Base-by-base conservation (phyloP, 2,329 filamentous ascomycete species). In the Aspergillus fijiensis region DNA sequence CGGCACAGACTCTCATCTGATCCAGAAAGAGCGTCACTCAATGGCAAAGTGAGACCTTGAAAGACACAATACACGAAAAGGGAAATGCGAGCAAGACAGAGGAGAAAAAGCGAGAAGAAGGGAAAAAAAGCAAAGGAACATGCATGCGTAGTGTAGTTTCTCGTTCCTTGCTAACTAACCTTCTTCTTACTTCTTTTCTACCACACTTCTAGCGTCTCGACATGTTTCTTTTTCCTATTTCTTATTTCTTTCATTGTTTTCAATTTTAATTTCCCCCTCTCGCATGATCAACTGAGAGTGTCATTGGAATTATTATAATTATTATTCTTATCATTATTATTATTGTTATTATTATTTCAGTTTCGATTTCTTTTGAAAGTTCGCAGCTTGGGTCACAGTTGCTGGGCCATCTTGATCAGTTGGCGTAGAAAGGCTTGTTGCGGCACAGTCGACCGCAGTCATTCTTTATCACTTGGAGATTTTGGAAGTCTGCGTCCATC, bases 371-470 rank as follows among this genome's bases (percentile, higher is more conserved):
- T 60, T 61, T 50, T 51, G 47, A 7, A 50, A 49, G 52, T 60
- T 49, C 21, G 23, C 27, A 29, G 52, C 57, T 57, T 61, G 51
- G 55, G 51, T 60, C 57, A 39, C 50, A 51, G 49, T 50, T 56
- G 49, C 55, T 56, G 50, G 58, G 54, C 47, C 49, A 51, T 62
- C 35, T 53, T 59, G 55, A 55, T 58, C 60, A 58, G 52, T 62
- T 57, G 56, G 47, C 61, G 61, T 67, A 59, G 57, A 62, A 49
- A 51, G 59, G 60, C 65, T 61, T 66, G 63, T 63, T 67, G 62
- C 60, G 60, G 60, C 63, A 69, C 65, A 61, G 58, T 65, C 62
- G 62, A 58, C 60, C 58, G 62, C 61, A 63, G 62, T 60, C 57
- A 65, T 48, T 60, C 57, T 62, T 60, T 65, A 61, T 61, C 60